phyloP scores from a whole-genome alignment of 2,329 filamentous ascomycete genomes.

The Verticillium isaacii region DNA sequence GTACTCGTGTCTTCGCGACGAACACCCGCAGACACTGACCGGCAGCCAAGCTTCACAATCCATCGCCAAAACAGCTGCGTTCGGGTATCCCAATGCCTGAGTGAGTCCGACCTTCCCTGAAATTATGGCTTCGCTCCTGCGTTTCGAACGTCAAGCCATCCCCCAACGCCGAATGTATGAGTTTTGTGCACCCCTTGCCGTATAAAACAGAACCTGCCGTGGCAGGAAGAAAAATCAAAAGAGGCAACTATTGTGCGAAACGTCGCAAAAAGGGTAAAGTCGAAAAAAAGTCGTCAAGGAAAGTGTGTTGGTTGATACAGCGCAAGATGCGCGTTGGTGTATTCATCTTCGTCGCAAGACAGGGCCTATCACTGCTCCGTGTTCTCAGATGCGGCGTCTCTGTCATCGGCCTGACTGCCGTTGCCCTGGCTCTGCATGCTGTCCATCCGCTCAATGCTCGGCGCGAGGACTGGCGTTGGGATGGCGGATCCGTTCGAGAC shows the following conservation, averaged over 20 bases:
- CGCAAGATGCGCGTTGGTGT: background rate
- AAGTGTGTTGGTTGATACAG: background rate
- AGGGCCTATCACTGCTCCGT: constrained; percentile 36
- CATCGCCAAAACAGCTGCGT: background rate
- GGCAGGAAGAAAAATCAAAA: background rate
- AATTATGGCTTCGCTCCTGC: background rate
- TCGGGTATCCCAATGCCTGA: background rate
- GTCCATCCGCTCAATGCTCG: constrained; percentile 53
- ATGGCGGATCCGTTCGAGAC: constrained; percentile 29
- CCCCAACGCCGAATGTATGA: background rate
- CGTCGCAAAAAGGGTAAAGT: background rate
- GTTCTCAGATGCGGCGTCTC: constrained; percentile 70
- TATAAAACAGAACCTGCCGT: background rate
- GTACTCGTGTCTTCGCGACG: background rate
- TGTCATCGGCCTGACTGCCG: constrained; percentile 57
- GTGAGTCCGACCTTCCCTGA: background rate
- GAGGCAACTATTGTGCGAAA: background rate
- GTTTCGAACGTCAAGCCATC: background rate
- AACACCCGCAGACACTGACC: background rate
- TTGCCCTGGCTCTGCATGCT: constrained; percentile 55
- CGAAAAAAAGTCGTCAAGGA: background rate
- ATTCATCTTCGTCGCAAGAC: background rate
- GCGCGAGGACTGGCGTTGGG: constrained; percentile 22
- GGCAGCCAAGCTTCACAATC: background rate
- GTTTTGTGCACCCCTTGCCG: background rate